These are phyloP conservation scores for Lupinus albus DNA, from an alignment of 306 rosid genomes.

Conservation along the genomic window DNA sequence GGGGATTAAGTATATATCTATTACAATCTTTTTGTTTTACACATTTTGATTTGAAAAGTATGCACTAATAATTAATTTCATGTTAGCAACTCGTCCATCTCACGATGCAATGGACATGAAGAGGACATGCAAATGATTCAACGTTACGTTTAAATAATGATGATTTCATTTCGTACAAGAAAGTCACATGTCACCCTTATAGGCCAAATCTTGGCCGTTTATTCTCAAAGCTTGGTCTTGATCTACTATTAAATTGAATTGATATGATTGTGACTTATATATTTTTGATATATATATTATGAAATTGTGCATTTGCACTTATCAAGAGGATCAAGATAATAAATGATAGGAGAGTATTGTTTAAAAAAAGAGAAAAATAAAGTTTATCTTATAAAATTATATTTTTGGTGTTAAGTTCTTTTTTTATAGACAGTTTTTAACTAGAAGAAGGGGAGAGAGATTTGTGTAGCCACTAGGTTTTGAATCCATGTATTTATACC, in stretches of 20 bases:
- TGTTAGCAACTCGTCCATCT: background rate
- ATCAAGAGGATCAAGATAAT: background rate
- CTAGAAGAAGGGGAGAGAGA: too few species aligned
- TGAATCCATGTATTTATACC: too few species aligned
- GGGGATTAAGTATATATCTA: slow-evolving; percentile 40
- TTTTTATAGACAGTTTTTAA: too few species aligned
- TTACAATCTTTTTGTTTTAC: background rate
- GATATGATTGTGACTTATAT: background rate
- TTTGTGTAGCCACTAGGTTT: too few species aligned
- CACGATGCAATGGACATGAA: slow-evolving; percentile 1
- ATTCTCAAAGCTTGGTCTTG: background rate
- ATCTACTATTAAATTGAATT: slow-evolving; percentile 14
- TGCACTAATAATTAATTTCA: too few species aligned
- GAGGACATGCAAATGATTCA: slow-evolving; percentile 3
- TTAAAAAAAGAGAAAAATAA: too few species aligned
- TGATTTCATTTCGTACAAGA: slow-evolving; percentile 36
- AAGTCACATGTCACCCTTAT: slow-evolving; percentile 21
- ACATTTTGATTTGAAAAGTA: background rate
- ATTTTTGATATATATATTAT: too few species aligned
- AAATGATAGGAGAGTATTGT: too few species aligned
- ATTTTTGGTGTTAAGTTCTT: too few species aligned
- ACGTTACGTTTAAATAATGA: slow-evolving; percentile 33
- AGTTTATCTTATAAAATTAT: too few species aligned
- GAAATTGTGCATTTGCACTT: background rate
- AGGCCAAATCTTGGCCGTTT: slow-evolving; percentile 30